These are phyloP conservation scores for Hypomyces perniciosus DNA, from an alignment of 2,329 filamentous ascomycete species.

Conservation along the genomic window DNA sequence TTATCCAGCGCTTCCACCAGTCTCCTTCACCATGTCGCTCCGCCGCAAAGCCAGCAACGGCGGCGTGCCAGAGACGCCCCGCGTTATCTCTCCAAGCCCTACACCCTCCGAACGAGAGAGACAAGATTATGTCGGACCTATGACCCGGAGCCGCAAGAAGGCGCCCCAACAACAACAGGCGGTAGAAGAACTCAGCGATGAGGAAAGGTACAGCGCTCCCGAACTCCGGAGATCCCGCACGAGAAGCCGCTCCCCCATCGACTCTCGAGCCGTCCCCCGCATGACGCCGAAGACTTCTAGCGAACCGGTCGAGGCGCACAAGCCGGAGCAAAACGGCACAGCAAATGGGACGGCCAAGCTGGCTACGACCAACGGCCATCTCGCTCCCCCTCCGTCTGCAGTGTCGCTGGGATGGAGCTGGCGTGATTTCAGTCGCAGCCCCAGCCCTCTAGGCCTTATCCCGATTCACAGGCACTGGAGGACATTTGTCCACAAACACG, in stretches of 20 bases:
- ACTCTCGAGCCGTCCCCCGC: slow-evolving; percentile 44
- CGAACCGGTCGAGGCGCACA: slow-evolving; percentile 25
- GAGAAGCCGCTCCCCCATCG: slow-evolving; percentile 64
- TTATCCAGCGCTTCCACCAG: slow-evolving; percentile 54
- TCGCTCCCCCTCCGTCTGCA: slow-evolving; percentile 60
- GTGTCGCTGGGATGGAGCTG: slow-evolving; percentile 64
- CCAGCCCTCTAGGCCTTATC: slow-evolving; percentile 87
- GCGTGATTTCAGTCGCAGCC: slow-evolving; percentile 84
- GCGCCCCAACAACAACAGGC: slow-evolving; percentile 52
- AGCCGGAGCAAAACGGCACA: slow-evolving; percentile 19
- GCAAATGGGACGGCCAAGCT: slow-evolving; percentile 24
- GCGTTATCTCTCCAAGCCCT: slow-evolving; percentile 85
- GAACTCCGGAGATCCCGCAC: slow-evolving; percentile 59
- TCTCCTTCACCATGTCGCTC: slow-evolving; percentile 49
- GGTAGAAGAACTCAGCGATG: slow-evolving; percentile 53
- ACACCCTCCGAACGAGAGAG: slow-evolving; percentile 39
- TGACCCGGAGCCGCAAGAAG: slow-evolving; percentile 66
- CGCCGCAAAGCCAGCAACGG: slow-evolving; percentile 33
- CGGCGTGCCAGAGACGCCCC: slow-evolving; percentile 68
- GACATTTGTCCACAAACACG: slow-evolving; percentile 89
- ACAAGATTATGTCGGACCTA: slow-evolving; percentile 58
- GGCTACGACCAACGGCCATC: slow-evolving; percentile 52
- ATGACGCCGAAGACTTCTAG: slow-evolving; percentile 46
- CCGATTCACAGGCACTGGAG: slow-evolving; percentile 92
- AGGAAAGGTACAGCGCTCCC: slow-evolving; percentile 37